Conservation (phyloP, 345 rosid genomes). For the Alliaria petiolata region DNA sequence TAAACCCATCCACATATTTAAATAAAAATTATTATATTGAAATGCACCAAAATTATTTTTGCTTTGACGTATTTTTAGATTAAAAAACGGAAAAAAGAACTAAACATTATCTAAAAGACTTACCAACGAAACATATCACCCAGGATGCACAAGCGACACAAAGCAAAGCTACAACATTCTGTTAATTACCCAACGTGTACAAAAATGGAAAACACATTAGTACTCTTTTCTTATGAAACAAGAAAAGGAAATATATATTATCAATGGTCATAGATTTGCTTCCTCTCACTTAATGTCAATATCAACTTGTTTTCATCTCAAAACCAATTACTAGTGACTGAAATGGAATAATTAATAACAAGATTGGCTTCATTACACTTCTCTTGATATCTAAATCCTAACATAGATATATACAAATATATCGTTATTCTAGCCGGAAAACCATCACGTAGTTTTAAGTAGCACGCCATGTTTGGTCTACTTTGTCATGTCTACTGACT, state of each 20-base stretch:
- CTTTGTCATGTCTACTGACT: not conserved
- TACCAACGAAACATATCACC: conserved; percentile 69
- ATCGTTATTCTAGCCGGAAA: too few species aligned
- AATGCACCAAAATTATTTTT: not conserved
- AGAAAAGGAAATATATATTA: too few species aligned
- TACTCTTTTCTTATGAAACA: too few species aligned
- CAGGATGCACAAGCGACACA: conserved; percentile 62
- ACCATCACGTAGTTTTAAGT: too few species aligned
- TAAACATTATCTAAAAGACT: not conserved
- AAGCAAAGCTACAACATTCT: conserved; percentile 63
- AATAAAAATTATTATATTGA: not conserved
- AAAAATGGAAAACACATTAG: not conserved
- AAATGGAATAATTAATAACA: too few species aligned
- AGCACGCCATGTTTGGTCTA: not conserved
- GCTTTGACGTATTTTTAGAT: not conserved
- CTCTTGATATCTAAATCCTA: too few species aligned
- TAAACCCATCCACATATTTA: not conserved
- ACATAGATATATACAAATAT: too few species aligned
- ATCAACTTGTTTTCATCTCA: not conserved
- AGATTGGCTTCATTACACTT: too few species aligned
- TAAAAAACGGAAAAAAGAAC: not conserved
- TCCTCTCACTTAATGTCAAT: not conserved
- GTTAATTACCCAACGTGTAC: conserved; percentile 16
- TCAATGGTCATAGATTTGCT: too few species aligned
- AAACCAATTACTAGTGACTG: too few species aligned